Evolutionary conservation across 352 stramenopile genomes (phyloP), one percentile per base, ranked within the genome.

Genomic region (Globisporangium splendens): DNA sequence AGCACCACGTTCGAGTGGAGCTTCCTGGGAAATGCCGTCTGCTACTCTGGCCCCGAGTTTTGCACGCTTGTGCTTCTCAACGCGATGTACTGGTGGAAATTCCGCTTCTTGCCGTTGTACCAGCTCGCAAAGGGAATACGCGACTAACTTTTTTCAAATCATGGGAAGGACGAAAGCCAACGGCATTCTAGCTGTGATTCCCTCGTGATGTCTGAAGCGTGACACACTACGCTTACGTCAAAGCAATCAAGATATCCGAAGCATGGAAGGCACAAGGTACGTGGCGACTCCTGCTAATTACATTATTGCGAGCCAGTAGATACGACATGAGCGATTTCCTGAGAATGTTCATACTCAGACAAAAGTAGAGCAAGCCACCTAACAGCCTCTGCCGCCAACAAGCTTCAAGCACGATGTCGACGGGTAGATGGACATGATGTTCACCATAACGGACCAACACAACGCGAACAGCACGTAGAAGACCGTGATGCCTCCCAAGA

Each of bases 21-120:
- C 13, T 35, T 42, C 12, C 35, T 56, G 11, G 20, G 52, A n/a
- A 68, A 28, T 44, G 50, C 65, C 13, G 28, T 42, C 5, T 6
- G 54, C 17, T 69, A 59, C 44, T 39, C 53, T 20, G 46, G 22
- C 0, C 46, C 62, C 3, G 59, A 62, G 21, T 17, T 62, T 12
- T n/a, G 28, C n/a, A 62, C 53, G 52, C 21, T 62, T 21, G 35
- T 65, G n/a, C 2, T 54, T 5, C 44, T 66, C 1, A 20, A 54
- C 20, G 21, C 17, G 0, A 21, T 59, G 14, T 12, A 62, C 11
- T 24, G 41, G 20, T 28, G 43, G 2, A 22, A 55, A 28, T 44
- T 69, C n/a, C 18, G 48, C 46, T 50, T 62, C 17, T 3, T 55
- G 54, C 62, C 70, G 1, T 59, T 83, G 17, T 70, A 75, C 18